Evolutionary conservation across 1,139 yeast species (phyloP), one percentile per base, ranked within the genome.

Genomic region (Magnusiomyces paraingens): DNA sequence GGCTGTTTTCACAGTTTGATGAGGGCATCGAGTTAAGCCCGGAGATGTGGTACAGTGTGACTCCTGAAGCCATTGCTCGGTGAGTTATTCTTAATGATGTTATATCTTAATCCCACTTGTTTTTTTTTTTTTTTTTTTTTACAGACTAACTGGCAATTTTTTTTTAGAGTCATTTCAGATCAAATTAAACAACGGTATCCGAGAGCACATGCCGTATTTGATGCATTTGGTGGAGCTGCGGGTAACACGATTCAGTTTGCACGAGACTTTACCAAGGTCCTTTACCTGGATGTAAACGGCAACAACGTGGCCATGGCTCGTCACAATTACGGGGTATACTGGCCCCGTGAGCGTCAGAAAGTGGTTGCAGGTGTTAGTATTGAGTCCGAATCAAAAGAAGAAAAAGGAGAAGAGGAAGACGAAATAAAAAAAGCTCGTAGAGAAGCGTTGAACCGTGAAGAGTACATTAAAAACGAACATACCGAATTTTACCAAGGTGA

Each of bases 211-310:
- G 64, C 66, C 0, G 69, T 79, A 0, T 69, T 73, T 1, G 99
- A 93, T 65, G 78, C 89, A 3, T 91, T 91, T 64, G 86, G 96
- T 61, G 99, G 99, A 0, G 98, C 95, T 1, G 99, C 97, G 0
- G 99, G 99, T 0, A 93, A 93, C 66, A 74, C 90, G 0, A 87
- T 90, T 44, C 96, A 89, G 62, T 83, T 93, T 69, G 91, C 93
- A 1, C 67, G 73, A 49, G 64, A 65, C 17, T 86, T 85, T 61
- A 77, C 78, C 38, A 53, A 46, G 59, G 59, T 56, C n/a, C 6
- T 47, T 14, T 47, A 47, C 15, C 20, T 21, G 14, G 50, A 47
- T 21, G 38, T 47, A n/a, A 32, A 22, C 21, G 21, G 6, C 20
- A 44, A 47, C 21, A 47, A 47, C 21, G 20, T 47, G 43, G 36